These are phyloP conservation scores for Trypanosoma avium DNA, from an alignment of 208 protist species.

Conservation along the genomic window DNA sequence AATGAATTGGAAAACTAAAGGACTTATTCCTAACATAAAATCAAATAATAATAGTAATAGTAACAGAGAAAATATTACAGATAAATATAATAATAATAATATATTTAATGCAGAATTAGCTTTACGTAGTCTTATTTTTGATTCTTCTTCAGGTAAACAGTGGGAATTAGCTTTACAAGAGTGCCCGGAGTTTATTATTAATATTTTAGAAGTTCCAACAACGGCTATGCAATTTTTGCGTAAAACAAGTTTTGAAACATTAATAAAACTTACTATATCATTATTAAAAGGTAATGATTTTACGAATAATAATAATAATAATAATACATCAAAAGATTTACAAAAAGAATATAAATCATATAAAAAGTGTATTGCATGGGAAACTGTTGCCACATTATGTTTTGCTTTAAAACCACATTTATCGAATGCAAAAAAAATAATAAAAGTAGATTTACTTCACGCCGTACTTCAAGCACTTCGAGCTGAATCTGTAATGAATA, in stretches of 20 bases:
- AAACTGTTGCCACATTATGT: slow-evolving; percentile 41
- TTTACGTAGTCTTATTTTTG: slow-evolving; percentile 34
- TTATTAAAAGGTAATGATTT: slow-evolving; percentile 24
- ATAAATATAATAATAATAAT: not conserved
- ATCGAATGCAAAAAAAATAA: slow-evolving; percentile 21
- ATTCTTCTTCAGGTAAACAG: slow-evolving; percentile 12
- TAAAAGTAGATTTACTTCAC: slow-evolving; percentile 43
- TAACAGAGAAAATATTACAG: not conserved
- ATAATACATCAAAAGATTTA: not conserved
- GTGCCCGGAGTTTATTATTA: slow-evolving; percentile 44
- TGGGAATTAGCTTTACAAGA: slow-evolving; percentile 30
- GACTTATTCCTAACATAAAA: slow-evolving; percentile 18
- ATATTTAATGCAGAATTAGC: slow-evolving; percentile 52
- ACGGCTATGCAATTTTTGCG: slow-evolving; percentile 50
- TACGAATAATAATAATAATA: not conserved
- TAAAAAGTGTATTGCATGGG: slow-evolving; percentile 40
- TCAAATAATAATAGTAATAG: not conserved
- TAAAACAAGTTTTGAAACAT: slow-evolving; percentile 28
- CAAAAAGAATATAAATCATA: not conserved
- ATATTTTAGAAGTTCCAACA: slow-evolving; percentile 40
- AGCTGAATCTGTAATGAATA: not conserved
- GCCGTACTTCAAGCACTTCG: slow-evolving; percentile 33
- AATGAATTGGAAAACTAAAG: slow-evolving; percentile 66
- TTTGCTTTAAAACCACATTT: slow-evolving; percentile 38
- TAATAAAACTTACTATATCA: slow-evolving; percentile 20